These are phyloP conservation scores for Mucor irregularis DNA, from an alignment of 371 early-diverging fungal species.

Conservation along the genomic window DNA sequence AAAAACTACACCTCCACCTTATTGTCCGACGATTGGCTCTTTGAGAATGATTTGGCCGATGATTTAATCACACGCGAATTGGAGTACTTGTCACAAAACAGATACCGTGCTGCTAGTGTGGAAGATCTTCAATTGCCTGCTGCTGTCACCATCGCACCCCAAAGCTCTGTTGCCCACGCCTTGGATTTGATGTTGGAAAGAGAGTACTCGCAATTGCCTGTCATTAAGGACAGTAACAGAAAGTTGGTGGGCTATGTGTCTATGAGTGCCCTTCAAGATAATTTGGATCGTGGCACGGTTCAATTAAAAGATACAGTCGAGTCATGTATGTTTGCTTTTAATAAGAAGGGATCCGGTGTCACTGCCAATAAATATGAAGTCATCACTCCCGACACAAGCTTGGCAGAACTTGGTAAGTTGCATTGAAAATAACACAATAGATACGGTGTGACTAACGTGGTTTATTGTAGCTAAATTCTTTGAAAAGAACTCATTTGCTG, in stretches of 20 bases:
- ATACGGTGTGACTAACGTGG: background rate
- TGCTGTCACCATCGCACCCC: constrained; percentile 72
- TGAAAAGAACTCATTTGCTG: constrained; percentile 79
- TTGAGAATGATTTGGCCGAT: constrained; percentile 75
- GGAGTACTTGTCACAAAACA: constrained; percentile 60
- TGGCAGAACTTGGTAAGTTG: constrained; percentile 69
- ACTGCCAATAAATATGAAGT: constrained; percentile 55
- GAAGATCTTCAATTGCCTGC: constrained; percentile 87
- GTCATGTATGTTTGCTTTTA: constrained; percentile 68
- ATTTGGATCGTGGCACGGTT: constrained; percentile 55
- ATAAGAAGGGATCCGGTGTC: constrained; percentile 21
- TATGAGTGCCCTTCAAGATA: constrained; percentile 60
- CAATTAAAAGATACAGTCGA: constrained; percentile 51
- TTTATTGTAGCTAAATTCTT: constrained; percentile 60
- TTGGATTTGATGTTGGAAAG: constrained; percentile 77
- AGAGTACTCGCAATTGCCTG: constrained; percentile 88
- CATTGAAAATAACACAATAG: background rate
- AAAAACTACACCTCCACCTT: constrained; percentile 70
- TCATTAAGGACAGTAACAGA: constrained; percentile 60
- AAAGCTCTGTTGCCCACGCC: constrained; percentile 61
- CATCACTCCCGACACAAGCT: constrained; percentile 80
- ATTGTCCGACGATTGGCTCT: constrained; percentile 75
- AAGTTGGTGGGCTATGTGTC: constrained; percentile 84
- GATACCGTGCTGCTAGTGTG: constrained; percentile 79
- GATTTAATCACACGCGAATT: constrained; percentile 58